phyloP scores from a whole-genome alignment of 305 asterid genomes.

The Salvia sclarea region DNA sequence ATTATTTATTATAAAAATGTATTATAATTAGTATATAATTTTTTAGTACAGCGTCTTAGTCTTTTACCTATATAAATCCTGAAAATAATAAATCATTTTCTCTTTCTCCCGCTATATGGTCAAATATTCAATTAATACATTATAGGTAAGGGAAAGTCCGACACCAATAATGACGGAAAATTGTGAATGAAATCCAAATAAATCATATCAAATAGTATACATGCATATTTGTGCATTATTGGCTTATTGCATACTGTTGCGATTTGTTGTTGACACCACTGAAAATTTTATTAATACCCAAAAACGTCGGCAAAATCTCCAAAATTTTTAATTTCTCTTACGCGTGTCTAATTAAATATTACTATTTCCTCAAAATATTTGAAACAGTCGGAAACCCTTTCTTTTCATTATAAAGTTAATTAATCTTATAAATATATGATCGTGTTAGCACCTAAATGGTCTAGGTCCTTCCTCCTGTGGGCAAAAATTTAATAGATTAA shows the following conservation, averaged over 20 bases:
- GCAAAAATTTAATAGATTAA: not conserved
- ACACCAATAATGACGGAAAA: not conserved
- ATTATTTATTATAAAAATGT: too few relatives aligned
- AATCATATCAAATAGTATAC: not conserved
- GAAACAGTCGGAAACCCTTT: not conserved
- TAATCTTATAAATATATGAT: not conserved
- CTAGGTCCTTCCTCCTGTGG: too few relatives aligned
- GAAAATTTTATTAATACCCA: not conserved
- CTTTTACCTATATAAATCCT: conserved; percentile 7
- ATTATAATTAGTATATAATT: too few relatives aligned
- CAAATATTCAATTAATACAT: not conserved
- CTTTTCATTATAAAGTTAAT: not conserved
- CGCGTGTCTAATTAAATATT: not conserved
- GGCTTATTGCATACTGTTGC: not conserved
- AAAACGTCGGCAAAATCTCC: conserved; percentile 19
- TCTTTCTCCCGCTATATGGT: not conserved
- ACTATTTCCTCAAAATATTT: not conserved
- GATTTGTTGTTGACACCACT: conserved; percentile 21
- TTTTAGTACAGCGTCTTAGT: not conserved
- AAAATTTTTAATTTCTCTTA: conserved; percentile 21
- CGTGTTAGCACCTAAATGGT: not conserved
- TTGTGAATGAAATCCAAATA: conserved; percentile 5
- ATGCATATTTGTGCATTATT: not conserved
- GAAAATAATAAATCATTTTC: not conserved
- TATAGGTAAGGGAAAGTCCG: conserved; percentile 9